These are phyloP conservation scores for Chaetomiaceae sp. DNA, from an alignment of 2,329 filamentous ascomycete genomes.

Conservation along the genomic window DNA sequence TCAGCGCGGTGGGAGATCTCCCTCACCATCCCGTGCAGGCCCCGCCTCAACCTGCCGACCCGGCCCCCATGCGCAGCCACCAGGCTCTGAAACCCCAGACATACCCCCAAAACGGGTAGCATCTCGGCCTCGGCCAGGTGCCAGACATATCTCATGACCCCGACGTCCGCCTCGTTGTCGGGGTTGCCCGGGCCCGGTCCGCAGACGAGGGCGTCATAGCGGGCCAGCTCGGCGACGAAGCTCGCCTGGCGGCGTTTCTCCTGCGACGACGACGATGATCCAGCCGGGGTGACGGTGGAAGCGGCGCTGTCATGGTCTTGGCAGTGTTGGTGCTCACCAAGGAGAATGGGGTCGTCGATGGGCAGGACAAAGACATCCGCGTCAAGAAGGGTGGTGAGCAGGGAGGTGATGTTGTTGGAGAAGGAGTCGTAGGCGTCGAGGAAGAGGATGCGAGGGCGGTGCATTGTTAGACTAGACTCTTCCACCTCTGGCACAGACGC, in stretches of 20 bases:
- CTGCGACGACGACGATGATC: slow-evolving; percentile 30
- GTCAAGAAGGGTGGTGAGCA: slow-evolving; percentile 66
- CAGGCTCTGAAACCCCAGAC: slow-evolving; percentile 83
- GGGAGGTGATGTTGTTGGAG: slow-evolving; percentile 86
- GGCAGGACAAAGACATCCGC: slow-evolving; percentile 66
- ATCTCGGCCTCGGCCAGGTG: slow-evolving; percentile 51
- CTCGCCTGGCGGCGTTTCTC: neutral
- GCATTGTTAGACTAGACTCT: too few relatives aligned
- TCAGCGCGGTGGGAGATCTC: slow-evolving; percentile 52
- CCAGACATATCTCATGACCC: slow-evolving; percentile 77
- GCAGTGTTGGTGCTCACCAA: neutral
- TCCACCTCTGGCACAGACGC: too few relatives aligned
- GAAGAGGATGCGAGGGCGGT: slow-evolving; percentile 61
- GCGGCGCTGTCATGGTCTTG: neutral
- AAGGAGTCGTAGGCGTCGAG: slow-evolving; percentile 97
- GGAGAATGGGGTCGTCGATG: slow-evolving; percentile 59
- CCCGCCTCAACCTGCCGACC: slow-evolving; percentile 63
- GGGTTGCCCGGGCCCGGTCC: slow-evolving; percentile 89
- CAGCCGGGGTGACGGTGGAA: too few relatives aligned
- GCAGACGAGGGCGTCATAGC: slow-evolving; percentile 81
- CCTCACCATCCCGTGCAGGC: slow-evolving; percentile 78
- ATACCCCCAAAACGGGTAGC: slow-evolving; percentile 81
- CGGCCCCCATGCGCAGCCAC: slow-evolving; percentile 62
- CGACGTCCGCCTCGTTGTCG: slow-evolving; percentile 67
- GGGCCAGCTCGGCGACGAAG: slow-evolving; percentile 47